Evolutionary conservation across 257 asterid species (phyloP).

Genomic region (Linaria vulgaris): DNA sequence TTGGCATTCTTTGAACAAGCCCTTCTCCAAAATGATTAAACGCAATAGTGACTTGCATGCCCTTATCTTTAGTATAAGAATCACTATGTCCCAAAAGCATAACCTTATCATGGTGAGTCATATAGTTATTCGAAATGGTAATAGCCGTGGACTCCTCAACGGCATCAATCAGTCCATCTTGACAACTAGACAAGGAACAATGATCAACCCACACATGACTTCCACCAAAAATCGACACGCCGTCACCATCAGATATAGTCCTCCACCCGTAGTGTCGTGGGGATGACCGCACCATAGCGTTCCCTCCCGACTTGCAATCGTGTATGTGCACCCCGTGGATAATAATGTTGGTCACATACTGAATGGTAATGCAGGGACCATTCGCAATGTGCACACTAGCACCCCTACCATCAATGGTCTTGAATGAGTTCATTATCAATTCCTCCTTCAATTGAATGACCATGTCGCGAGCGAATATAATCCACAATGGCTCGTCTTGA

Average conservation of each 20-base stretch:
- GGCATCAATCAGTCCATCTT: constrained; percentile 61
- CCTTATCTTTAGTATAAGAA: constrained; percentile 39
- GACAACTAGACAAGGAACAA: constrained; percentile 56
- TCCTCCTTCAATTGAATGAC: constrained; percentile 57
- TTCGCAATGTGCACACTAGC: constrained; percentile 61
- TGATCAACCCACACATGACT: constrained; percentile 72
- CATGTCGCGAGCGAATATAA: constrained; percentile 63
- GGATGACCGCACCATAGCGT: constrained; percentile 57
- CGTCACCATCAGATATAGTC: constrained; percentile 61
- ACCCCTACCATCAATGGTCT: constrained; percentile 69
- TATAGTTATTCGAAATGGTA: constrained; percentile 53
- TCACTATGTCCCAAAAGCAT: constrained; percentile 66
- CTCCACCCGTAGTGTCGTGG: constrained; percentile 61
- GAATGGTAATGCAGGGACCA: constrained; percentile 71
- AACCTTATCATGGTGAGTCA: constrained; percentile 62
- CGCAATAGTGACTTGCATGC: constrained; percentile 66
- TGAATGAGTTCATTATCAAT: constrained; percentile 61
- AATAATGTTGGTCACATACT: constrained; percentile 55
- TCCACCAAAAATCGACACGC: constrained; percentile 62
- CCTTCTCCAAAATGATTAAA: constrained; percentile 70
- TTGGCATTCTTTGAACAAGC: constrained; percentile 67
- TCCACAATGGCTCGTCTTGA: constrained; percentile 57
- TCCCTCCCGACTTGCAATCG: constrained; percentile 70
- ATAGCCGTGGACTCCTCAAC: constrained; percentile 54
- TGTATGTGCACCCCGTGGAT: constrained; percentile 59